A percentile compares a stretch with the other conserved stretches of the same genome.
Evolutionary conservation across 129 eudicot genomes (phyloP).

Genomic region (Lactuca saligna): DNA sequence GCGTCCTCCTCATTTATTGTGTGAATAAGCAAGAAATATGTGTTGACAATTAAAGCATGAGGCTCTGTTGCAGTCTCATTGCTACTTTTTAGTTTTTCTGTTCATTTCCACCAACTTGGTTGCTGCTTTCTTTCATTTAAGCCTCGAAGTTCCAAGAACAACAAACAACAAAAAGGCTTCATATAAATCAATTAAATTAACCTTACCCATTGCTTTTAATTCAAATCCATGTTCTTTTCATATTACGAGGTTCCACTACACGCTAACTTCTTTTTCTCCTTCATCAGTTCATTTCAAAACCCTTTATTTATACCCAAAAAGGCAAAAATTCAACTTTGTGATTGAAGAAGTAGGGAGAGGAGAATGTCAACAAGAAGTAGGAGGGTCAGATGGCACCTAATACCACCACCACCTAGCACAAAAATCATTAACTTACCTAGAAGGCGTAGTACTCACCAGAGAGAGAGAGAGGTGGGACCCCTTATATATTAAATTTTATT

Average conservation of each 20-base stretch:
- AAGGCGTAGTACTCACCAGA: conserved; percentile 43
- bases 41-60: conserved; percentile 33
- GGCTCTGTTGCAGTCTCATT: conserved; percentile 37
- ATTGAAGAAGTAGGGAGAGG: conserved; percentile 4
- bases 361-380: conserved; percentile 44
- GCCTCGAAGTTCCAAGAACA: conserved; percentile 23
- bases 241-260: conserved; percentile 58
- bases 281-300: conserved; percentile 49
- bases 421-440: conserved; percentile 79
- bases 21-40: conserved; percentile 32
- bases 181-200: conserved; percentile 7
- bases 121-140: neutral
- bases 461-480: neutral
- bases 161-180: conserved; percentile 36
- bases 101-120: neutral
- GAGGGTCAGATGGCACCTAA: conserved; percentile 58
- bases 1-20: conserved; percentile 16
- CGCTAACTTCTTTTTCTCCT: conserved; percentile 12
- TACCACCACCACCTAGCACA: conserved; percentile 72
- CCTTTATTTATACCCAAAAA: conserved; percentile 22
- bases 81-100: conserved; percentile 22
- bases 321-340: conserved; percentile 2
- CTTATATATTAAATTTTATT: too few relatives aligned
- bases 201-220: conserved; percentile 28
- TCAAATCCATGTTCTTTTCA: conserved; percentile 51